These are phyloP conservation scores for Phoenix roebelenii DNA, from an alignment of 176 grass and related monocot genomes.

Conservation along the genomic window DNA sequence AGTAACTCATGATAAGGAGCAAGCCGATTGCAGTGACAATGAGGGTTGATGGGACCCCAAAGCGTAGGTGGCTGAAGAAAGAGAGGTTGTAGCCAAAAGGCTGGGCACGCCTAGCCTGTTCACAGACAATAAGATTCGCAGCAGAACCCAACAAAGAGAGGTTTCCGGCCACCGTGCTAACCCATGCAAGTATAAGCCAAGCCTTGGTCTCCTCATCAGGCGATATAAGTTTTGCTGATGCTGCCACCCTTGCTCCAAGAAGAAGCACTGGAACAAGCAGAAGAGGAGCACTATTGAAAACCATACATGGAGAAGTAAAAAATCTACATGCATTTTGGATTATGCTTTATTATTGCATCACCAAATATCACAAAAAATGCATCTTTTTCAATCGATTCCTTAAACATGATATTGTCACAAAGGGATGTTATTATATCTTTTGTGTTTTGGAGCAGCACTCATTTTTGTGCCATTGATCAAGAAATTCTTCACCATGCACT, in stretches of 20 bases:
- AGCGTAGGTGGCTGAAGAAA: conserved; percentile 63
- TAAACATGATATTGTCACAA: too few species aligned
- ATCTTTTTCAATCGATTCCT: too few species aligned
- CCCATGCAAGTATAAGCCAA: conserved; percentile 91
- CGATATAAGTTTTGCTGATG: conserved; percentile 58
- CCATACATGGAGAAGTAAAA: too few species aligned
- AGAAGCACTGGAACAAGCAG: conserved; percentile 43
- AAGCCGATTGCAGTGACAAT: conserved; percentile 56
- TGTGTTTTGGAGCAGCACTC: too few species aligned
- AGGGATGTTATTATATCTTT: too few species aligned
- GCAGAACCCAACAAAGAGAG: conserved; percentile 80
- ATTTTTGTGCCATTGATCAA: too few species aligned
- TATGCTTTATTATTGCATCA: too few species aligned
- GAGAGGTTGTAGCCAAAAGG: conserved; percentile 73
- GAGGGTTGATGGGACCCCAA: conserved; percentile 61
- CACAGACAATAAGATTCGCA: conserved; percentile 84
- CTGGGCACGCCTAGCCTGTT: conserved; percentile 61
- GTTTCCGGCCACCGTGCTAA: conserved; percentile 92
- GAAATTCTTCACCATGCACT: too few species aligned
- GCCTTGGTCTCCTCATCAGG: conserved; percentile 31
- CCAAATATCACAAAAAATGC: too few species aligned
- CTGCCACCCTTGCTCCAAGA: conserved; percentile 55
- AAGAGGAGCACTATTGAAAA: too few species aligned
- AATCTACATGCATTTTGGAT: too few species aligned
- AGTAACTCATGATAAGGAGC: conserved; percentile 53